Base-by-base conservation (phyloP, 2,329 filamentous ascomycete genomes). In the Didymosphaeria variabile region DNA sequence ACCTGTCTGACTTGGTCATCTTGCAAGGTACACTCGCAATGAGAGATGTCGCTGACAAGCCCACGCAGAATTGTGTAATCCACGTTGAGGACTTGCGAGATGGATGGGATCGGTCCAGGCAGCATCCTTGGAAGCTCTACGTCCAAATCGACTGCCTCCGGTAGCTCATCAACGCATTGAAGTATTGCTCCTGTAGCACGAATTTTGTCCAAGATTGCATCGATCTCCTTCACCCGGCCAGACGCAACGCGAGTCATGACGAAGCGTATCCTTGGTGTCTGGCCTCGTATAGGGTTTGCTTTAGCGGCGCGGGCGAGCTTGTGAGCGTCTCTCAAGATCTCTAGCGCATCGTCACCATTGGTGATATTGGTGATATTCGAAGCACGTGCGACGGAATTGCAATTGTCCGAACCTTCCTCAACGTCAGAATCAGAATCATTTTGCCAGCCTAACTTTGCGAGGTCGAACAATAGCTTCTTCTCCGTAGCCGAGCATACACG, bases 41-140 rank as follows among this genome's bases (percentile, higher is more conserved):
- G 90, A 1, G 89, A 90, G 31, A 93, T 87, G 69, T 94, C 91
- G 0, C 90, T 92, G 1, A 90, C 86, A 2, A 93, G 80, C 5
- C 90, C 90, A 5, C 93, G 84, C 6, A 94, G 83, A 49, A 92
- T 86, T 1, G 90, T 92, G 57, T 87, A 88, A 73, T 90, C 88
- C 57, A 90, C 83, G 69, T 90, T 88, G 31, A 89, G 68, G 0
- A 76, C 80, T 3, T 78, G 63, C 0, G 82, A 79, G 32, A 84
- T 75, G 5, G 66, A 65, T 2, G 75, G 69, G 8, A 76, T 79
- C 7, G 73, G 72, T 61, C 81, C 76, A 40, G 78, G 68, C 19
- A 79, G 73, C 44, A 84, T 65, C 10, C 70, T 66, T 7, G 73
- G 61, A 4, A 77, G 63, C 4, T 73, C 72, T 0, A 61, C 55